These are phyloP conservation scores for Globisporangium parvum DNA, from an alignment of 352 stramenopile genomes.

Conservation along the genomic window DNA sequence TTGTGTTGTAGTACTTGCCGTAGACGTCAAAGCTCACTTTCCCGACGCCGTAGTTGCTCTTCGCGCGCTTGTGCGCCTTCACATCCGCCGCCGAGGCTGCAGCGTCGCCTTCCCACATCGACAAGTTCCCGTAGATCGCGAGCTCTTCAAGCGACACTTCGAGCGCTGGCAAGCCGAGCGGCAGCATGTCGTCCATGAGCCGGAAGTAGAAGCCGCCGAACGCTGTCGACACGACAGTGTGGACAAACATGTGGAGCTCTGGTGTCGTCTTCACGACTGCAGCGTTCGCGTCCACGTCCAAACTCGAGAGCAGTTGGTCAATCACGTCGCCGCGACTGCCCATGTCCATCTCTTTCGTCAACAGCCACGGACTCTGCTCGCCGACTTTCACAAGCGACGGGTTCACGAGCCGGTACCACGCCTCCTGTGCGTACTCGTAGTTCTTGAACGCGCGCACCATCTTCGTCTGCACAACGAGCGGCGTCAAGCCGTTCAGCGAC, in stretches of 20 bases:
- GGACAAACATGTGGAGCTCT: conserved; percentile 60
- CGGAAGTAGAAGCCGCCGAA: conserved; percentile 87
- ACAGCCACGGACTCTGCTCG: conserved; percentile 64
- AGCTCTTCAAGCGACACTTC: conserved; percentile 77
- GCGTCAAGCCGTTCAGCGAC: conserved; percentile 51
- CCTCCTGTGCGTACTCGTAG: conserved; percentile 84
- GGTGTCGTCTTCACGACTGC: neutral
- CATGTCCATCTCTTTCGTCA: conserved; percentile 83
- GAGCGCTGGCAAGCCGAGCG: conserved; percentile 63
- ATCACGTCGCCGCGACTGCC: conserved; percentile 62
- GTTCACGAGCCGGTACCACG: conserved; percentile 78
- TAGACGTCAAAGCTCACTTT: conserved; percentile 81
- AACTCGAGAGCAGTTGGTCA: conserved; percentile 68
- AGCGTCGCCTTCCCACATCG: conserved; percentile 51
- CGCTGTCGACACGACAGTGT: conserved; percentile 71
- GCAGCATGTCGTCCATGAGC: conserved; percentile 78
- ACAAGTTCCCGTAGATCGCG: conserved; percentile 66
- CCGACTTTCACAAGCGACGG: conserved; percentile 58
- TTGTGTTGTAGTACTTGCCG: conserved; percentile 87
- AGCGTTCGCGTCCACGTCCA: conserved; percentile 23
- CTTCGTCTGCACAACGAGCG: conserved; percentile 73
- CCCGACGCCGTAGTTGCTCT: conserved; percentile 63
- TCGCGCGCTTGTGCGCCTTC: conserved; percentile 32
- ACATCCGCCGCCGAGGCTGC: conserved; percentile 26
- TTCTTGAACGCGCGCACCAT: conserved; percentile 84